Evolutionary conservation across 768 basidiomycete species (phyloP).

Genomic region (Lanmaoa rubissima): DNA sequence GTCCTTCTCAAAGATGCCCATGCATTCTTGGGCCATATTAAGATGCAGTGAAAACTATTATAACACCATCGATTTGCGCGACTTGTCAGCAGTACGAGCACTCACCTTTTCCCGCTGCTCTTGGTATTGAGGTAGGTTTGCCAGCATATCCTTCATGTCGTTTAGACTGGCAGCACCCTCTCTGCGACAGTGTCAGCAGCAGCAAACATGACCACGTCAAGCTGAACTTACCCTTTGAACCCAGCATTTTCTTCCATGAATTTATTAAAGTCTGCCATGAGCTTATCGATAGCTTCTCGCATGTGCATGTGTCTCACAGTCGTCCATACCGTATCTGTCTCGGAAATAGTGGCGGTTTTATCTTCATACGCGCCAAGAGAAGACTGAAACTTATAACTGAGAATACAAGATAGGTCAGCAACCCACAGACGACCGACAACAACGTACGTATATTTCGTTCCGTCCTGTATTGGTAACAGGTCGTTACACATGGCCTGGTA

Average conservation of each 20-base stretch:
- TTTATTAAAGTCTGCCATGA: conserved; percentile 94
- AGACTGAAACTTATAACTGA: conserved; percentile 91
- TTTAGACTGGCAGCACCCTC: conserved; percentile 85
- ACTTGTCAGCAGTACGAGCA: neutral
- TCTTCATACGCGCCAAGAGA: conserved; percentile 84
- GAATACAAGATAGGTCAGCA: neutral
- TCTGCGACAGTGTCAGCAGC: conserved; percentile 33
- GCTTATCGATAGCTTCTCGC: conserved; percentile 96
- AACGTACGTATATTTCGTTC: conserved; percentile 80
- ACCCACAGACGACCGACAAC: conserved; percentile 10
- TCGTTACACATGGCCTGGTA: conserved; percentile 99
- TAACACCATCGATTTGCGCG: neutral
- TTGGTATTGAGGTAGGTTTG: conserved; percentile 89
- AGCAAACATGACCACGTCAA: conserved; percentile 1
- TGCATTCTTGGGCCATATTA: conserved; percentile 97
- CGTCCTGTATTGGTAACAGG: conserved; percentile 83
- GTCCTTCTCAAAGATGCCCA: conserved; percentile 87
- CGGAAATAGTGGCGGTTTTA: conserved; percentile 82
- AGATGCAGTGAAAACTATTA: conserved; percentile 90
- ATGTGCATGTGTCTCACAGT: conserved; percentile 96
- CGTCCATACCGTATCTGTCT: conserved; percentile 88
- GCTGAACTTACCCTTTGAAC: conserved; percentile 73
- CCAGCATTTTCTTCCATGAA: conserved; percentile 94
- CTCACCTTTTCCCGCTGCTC: conserved; percentile 90
- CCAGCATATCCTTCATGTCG: conserved; percentile 99